These are phyloP conservation scores for Trichosporon faecale DNA, from an alignment of 1,284 basidiomycete species.

Conservation along the genomic window DNA sequence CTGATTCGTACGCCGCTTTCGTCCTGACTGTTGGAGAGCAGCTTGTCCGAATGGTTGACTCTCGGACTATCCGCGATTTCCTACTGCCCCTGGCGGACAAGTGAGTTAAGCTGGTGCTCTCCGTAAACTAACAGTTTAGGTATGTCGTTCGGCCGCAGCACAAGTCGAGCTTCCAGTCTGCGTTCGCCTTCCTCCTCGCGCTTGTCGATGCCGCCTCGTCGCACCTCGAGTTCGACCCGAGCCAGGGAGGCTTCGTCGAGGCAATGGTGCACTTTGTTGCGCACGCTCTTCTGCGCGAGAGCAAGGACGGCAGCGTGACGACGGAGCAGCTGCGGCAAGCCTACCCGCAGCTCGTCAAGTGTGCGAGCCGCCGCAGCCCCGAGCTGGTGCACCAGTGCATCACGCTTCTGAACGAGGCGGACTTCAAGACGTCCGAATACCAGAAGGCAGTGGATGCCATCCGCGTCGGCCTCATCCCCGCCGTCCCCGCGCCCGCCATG, in stretches of 20 bases:
- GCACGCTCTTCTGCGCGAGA: slow-evolving; percentile 30
- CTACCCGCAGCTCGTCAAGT: slow-evolving; percentile 28
- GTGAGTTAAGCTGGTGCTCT: slow-evolving; percentile 24
- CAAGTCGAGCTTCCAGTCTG: slow-evolving; percentile 36
- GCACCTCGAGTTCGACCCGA: slow-evolving; percentile 11
- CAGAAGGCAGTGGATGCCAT: slow-evolving; percentile 21
- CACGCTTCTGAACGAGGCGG: slow-evolving; percentile 9
- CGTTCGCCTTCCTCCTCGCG: slow-evolving; percentile 36
- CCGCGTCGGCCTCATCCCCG: slow-evolving; percentile 25
- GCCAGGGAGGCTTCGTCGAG: slow-evolving; percentile 30
- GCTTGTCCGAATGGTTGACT: slow-evolving; percentile 31
- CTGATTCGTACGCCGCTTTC: slow-evolving; percentile 26
- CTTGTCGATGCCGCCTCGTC: slow-evolving; percentile 27
- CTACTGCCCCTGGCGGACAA: slow-evolving; percentile 30
- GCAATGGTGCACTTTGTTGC: slow-evolving; percentile 30
- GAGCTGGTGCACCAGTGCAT: slow-evolving; percentile 19
- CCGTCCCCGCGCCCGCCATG: slow-evolving; percentile 23
- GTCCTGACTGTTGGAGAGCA: slow-evolving; percentile 34
- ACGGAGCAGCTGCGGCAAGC: slow-evolving; percentile 35
- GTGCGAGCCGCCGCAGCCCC: slow-evolving; percentile 23
- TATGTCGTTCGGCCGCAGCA: slow-evolving; percentile 28
- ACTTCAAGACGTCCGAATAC: slow-evolving; percentile 19
- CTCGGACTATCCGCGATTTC: slow-evolving; percentile 19
- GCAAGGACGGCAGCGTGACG: slow-evolving; percentile 25
- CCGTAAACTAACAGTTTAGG: slow-evolving; percentile 23